A percentile compares a stretch with the other conserved stretches of the same genome.
phyloP scores from a whole-genome alignment of 208 protist genomes.

The Acanthamoeba triangularis region DNA sequence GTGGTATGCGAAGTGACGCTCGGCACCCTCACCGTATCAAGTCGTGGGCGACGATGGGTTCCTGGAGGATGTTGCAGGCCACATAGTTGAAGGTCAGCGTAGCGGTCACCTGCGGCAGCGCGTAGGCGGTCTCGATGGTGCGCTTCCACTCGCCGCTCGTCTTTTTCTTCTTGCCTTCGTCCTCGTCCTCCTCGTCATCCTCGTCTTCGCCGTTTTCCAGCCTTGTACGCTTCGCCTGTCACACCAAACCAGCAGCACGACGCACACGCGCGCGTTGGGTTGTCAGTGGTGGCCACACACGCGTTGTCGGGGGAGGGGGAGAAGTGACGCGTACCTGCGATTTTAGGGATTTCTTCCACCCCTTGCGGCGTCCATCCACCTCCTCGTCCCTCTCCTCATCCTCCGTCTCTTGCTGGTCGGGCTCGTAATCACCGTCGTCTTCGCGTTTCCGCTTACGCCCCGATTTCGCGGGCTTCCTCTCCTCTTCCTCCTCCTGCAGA shows the following conservation, averaged over 20 bases:
- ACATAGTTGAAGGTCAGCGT: constrained; percentile 81
- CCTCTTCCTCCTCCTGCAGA: background rate
- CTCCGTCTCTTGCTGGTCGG: too few relatives aligned
- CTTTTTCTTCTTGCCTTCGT: constrained; percentile 2
- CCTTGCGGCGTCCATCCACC: background rate
- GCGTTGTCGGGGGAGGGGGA: too few relatives aligned
- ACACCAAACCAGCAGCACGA: too few relatives aligned
- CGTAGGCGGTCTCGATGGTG: constrained; percentile 89
- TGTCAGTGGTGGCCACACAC: too few relatives aligned
- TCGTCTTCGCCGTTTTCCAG: background rate
- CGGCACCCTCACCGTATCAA: constrained; percentile 94
- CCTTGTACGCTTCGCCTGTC: too few relatives aligned
- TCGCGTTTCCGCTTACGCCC: background rate
- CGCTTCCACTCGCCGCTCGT: background rate
- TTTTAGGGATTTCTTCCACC: background rate
- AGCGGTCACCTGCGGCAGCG: constrained; percentile 92
- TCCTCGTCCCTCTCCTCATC: too few relatives aligned
- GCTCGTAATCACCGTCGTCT: too few relatives aligned
- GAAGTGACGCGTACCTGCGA: too few relatives aligned
- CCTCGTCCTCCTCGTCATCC: background rate
- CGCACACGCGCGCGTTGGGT: too few relatives aligned
- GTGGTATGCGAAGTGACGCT: constrained; percentile 88
- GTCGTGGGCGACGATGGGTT: constrained; percentile 95
- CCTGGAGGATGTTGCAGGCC: constrained; percentile 95
- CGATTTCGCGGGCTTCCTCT: background rate